These are phyloP conservation scores for Saccharomycopsis sp. DNA, from an alignment of 805 yeast genomes.

Conservation along the genomic window DNA sequence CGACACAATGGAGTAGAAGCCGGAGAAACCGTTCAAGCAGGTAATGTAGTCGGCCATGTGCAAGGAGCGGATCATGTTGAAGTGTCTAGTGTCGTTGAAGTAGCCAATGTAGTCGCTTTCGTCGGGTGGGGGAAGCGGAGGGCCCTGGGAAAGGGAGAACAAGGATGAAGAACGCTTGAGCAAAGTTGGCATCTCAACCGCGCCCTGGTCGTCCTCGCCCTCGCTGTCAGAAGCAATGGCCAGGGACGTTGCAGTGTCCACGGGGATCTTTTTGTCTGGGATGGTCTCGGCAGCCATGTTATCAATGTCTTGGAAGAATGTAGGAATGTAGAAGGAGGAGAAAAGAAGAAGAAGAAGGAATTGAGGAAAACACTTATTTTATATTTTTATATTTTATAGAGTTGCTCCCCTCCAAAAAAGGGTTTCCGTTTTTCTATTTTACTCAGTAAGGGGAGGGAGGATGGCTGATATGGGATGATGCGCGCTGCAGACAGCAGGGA, in stretches of 20 bases:
- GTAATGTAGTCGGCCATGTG: conserved; percentile 97
- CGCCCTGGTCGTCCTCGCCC: conserved; percentile 4
- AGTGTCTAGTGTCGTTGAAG: conserved; percentile 75
- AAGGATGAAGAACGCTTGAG: conserved; percentile 19
- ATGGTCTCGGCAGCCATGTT: no score
- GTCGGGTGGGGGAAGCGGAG: conserved; percentile 67
- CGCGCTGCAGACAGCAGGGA: no score
- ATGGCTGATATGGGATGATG: no score
- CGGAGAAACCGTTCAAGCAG: conserved; percentile 85
- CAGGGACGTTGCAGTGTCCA: neutral
- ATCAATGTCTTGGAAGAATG: no score
- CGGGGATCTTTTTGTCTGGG: no score
- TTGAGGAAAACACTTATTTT: no score
- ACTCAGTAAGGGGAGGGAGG: no score
- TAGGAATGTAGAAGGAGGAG: no score
- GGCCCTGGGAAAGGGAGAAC: conserved; percentile 16
- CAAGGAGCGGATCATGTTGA: conserved; percentile 74
- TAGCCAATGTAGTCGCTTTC: conserved; percentile 69
- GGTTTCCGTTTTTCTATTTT: no score
- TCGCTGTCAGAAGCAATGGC: neutral
- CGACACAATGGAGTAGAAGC: conserved; percentile 82
- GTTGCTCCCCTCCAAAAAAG: no score
- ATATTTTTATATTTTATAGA: no score
- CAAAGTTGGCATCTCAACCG: conserved; percentile 13
- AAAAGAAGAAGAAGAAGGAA: no score